Evolutionary conservation across 1,284 basidiomycete species (phyloP), one percentile per base, ranked within the genome.

Genomic region (Puccinia horiana): DNA sequence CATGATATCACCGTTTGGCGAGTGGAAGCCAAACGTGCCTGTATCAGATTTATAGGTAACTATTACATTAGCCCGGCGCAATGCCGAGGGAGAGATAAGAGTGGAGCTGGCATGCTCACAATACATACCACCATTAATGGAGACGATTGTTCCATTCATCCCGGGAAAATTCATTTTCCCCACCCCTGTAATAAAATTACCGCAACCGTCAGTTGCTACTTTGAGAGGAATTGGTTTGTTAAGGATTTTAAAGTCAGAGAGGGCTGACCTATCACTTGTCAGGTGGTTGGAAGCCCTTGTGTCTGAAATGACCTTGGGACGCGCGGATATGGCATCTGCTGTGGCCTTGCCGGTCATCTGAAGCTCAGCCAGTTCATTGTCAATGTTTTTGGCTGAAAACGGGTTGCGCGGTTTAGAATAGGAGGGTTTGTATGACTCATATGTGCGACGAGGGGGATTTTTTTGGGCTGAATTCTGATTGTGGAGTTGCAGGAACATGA

Each of bases 171-270:
- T 11, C 14, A 75, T 20, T 9, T 26, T 56, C 23, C 73, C 73
- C 29, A 56, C 20, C 16, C 47, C 49, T 54, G 73, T 75, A 11
- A 75, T 56, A 29, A 2, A 40, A 29, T 52, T 23, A 16, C n/a
- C 26, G 37, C 52, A 52, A 49, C 72, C 72, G 32, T 74, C 47
- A 74, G 72, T 74, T 35, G 72, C 56, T 11, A 75, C 73, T 40
- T 20, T 35, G 11, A 75, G 47, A 0, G 73, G 73, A 16, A 75
- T 75, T 11, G 73, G 73, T 49, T 37, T 54, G 3, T 32, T 2
- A 16, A 75, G 52, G 12, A 23, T 35, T 5, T 8, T 2, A 32
- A 56, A 75, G 16, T 56, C 20, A 75, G 29, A 56, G 12, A 56
- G 23, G 2, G 37, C 37, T 23, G n/a, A 40, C 44, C 42, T 56